Evolutionary conservation across 1,284 basidiomycete genomes (phyloP).

Genomic region (Boletus mariae): DNA sequence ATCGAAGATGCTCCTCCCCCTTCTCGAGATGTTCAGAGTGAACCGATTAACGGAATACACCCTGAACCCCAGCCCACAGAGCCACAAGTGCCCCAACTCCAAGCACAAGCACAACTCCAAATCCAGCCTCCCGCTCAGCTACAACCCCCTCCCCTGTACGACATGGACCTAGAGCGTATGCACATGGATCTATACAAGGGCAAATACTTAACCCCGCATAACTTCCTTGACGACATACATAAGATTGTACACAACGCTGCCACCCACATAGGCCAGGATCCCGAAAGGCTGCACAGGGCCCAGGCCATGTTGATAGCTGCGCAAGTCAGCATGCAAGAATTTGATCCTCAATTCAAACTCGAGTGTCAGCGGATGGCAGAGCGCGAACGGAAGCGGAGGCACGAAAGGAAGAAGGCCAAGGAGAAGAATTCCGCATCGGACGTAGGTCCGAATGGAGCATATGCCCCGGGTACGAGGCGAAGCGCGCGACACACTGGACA

Average conservation of each 20-base stretch:
- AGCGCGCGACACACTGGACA: constrained; percentile 72
- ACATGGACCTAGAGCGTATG: constrained; percentile 92
- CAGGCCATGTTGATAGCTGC: constrained; percentile 89
- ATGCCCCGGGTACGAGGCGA: constrained; percentile 48
- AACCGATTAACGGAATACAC: constrained; percentile 32
- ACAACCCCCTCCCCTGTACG: constrained; percentile 45
- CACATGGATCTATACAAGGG: constrained; percentile 83
- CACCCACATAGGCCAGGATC: constrained; percentile 61
- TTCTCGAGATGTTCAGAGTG: constrained; percentile 28
- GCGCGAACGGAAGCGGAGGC: constrained; percentile 70
- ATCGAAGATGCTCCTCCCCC: constrained; percentile 34
- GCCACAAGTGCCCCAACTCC: constrained; percentile 26
- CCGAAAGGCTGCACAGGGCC: constrained; percentile 76
- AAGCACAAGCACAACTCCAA: constrained; percentile 33
- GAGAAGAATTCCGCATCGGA: constrained; percentile 33
- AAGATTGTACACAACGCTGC: constrained; percentile 90
- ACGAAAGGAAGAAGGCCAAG: constrained; percentile 51
- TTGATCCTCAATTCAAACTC: constrained; percentile 77
- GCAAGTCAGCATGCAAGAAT: constrained; percentile 84
- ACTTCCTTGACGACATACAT: constrained; percentile 85
- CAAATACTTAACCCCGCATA: constrained; percentile 82
- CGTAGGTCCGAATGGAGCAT: constrained; percentile 28
- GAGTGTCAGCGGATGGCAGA: constrained; percentile 90
- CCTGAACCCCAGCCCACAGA: constrained; percentile 24
- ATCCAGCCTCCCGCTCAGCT: constrained; percentile 9